A percentile compares a stretch with the other conserved stretches of the same genome.
phyloP scores from a whole-genome alignment of 306 rosid genomes.

The Quercus ilex region DNA sequence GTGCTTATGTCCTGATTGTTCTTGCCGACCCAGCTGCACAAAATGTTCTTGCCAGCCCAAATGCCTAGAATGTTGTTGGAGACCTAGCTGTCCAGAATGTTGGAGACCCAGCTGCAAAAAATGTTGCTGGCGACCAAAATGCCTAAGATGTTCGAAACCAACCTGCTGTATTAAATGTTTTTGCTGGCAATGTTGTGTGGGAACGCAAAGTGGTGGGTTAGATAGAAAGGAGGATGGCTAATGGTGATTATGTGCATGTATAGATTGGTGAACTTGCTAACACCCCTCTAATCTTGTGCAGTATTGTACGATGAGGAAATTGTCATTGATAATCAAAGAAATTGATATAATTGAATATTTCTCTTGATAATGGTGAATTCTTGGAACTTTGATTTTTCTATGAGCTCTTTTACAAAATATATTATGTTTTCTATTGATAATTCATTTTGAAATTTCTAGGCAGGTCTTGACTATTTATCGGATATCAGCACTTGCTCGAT shows the following conservation, averaged over 20 bases:
- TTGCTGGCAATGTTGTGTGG: conserved; percentile 53
- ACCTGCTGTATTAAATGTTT: conserved; percentile 42
- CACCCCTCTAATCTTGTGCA: conserved; percentile 47
- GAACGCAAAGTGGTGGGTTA: conserved; percentile 34
- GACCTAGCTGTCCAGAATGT: conserved; percentile 34
- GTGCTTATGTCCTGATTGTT: conserved; percentile 31
- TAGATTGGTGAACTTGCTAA: conserved; percentile 47
- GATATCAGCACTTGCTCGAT: too few relatives aligned
- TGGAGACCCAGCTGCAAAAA: conserved; percentile 35
- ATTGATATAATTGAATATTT: conserved; percentile 26
- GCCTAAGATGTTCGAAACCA: conserved; percentile 32
- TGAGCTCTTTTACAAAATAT: conserved; percentile 18
- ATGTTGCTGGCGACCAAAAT: conserved; percentile 35
- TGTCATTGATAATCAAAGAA: conserved; percentile 28
- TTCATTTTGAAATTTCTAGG: too few relatives aligned
- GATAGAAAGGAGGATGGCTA: conserved; percentile 38
- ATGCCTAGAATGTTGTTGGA: conserved; percentile 33
- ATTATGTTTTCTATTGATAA: neutral
- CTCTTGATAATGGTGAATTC: conserved; percentile 7
- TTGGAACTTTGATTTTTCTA: conserved; percentile 15
- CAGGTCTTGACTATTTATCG: neutral
- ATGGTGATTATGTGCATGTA: conserved; percentile 38
- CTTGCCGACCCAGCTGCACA: conserved; percentile 17
- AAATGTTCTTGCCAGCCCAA: conserved; percentile 3
- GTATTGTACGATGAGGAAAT: conserved; percentile 39